A percentile compares a stretch with the other conserved stretches of the same genome.
Evolutionary conservation across 495 filamentous ascomycete genomes (phyloP).

Genomic region (Bombardia bombarda): DNA sequence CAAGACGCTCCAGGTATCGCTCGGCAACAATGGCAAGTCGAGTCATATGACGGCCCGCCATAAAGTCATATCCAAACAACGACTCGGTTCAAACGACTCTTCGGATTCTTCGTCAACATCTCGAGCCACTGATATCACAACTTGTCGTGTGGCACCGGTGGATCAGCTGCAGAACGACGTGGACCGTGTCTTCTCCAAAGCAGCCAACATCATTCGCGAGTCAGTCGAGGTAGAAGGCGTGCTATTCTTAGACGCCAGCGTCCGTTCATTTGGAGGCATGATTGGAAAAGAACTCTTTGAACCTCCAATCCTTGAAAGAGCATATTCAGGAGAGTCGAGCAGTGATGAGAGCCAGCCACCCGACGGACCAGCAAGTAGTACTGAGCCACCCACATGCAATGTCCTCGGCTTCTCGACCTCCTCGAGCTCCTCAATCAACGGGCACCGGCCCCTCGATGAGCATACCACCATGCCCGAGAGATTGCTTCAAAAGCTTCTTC

Average conservation of each 20-base stretch:
- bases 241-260: conserved; percentile 41
- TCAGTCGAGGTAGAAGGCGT: conserved; percentile 46
- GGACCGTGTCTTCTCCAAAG: conserved; percentile 29
- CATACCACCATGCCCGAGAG: conserved; percentile 14
- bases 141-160: neutral
- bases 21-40: neutral
- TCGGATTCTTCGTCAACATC: neutral
- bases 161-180: conserved; percentile 5
- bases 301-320: neutral
- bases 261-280: conserved; percentile 16
- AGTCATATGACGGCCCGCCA: neutral
- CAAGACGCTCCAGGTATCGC: conserved; percentile 1
- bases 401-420: conserved; percentile 31
- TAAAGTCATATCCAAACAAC: neutral
- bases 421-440: conserved; percentile 14
- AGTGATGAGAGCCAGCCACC: conserved; percentile 3
- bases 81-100: neutral
- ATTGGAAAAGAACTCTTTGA: conserved; percentile 4
- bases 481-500: conserved; percentile 45
- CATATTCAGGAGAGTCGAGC: conserved; percentile 1
- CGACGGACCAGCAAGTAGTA: neutral
- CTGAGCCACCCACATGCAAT: conserved; percentile 1
- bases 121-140: neutral
- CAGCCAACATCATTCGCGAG: conserved; percentile 42
- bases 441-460: conserved; percentile 2